Conservation (phyloP, 176 grass and related monocot species). For the Aegilops umbellulata region DNA sequence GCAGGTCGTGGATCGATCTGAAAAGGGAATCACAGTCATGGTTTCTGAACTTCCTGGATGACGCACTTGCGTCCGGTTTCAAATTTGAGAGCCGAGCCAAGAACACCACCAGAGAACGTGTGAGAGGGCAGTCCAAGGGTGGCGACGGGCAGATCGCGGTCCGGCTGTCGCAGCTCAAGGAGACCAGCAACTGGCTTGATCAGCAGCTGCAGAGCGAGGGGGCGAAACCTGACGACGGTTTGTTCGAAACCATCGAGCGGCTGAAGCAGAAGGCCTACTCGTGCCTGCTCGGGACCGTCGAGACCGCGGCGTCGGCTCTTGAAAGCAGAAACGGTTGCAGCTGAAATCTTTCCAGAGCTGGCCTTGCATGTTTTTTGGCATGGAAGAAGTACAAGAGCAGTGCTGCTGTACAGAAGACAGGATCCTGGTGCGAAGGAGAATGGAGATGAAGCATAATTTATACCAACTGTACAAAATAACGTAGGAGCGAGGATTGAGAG, state of each 20-base stretch:
- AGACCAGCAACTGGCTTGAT: constrained; percentile 87
- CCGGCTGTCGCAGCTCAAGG: constrained; percentile 86
- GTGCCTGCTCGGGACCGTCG: constrained; percentile 84
- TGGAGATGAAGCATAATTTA: constrained; percentile 20
- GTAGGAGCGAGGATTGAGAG: constrained; percentile 22
- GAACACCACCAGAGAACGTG: constrained; percentile 40
- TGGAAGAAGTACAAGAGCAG: neutral
- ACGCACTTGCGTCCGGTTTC: constrained; percentile 64
- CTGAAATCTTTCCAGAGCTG: neutral
- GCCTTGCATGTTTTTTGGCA: too few relatives aligned
- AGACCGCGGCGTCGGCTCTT: constrained; percentile 83
- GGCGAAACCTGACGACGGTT: constrained; percentile 36
- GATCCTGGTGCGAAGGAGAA: neutral
- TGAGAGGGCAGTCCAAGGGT: constrained; percentile 50
- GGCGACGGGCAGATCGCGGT: constrained; percentile 68
- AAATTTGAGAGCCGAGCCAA: constrained; percentile 47
- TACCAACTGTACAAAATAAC: constrained; percentile 4
- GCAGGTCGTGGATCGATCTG: constrained; percentile 62
- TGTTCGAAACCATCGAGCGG: constrained; percentile 58
- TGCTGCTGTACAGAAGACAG: neutral
- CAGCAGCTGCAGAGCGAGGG: constrained; percentile 56
- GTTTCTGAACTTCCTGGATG: constrained; percentile 91
- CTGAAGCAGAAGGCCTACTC: constrained; percentile 92
- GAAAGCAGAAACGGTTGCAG: constrained; percentile 52
- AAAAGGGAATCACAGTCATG: constrained; percentile 62